Base-by-base conservation (phyloP, 2,329 filamentous ascomycete genomes). In the Colletotrichum falcatum region DNA sequence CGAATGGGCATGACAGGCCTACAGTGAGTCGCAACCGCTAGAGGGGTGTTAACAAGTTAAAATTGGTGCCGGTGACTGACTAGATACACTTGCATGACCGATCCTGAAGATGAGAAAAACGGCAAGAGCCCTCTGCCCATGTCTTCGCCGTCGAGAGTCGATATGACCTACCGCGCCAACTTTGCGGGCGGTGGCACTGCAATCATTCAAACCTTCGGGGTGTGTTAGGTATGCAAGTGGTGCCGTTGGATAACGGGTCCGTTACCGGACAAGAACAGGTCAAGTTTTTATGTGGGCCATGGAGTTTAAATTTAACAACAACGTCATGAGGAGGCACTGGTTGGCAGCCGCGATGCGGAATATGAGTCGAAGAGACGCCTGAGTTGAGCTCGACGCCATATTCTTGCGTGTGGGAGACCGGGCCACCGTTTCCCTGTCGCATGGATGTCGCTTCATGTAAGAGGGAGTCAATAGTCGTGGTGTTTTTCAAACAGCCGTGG, bases 391-490 rank as follows among this genome's bases (percentile, higher is more conserved):
- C 74, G 1, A 66, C 61, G 0, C 84, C 81, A 84, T 86, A 85
- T 44, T 75, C 77, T 8, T 73, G 67, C 2, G 83, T 85, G 1
- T 78, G 80, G 80, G 4, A 80, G 76, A 58, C 83, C 82, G 2
- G 75, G 75, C 76, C 79, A 84, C 3, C 61, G 72, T 3, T 76
- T 76, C 74, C 86, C 84, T 3, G 82, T 81, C 20, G 75, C 78
- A 4, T 84, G 76, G 23, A 86, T 83, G 4, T 75, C 72, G 37
- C 76, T 74, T 26, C 84, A 84, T 0, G 86, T 87, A 11, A 91
- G 79, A 71, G 91, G 91, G 75, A 82, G 87, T 46, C 87, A 80
- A 58, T 86, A 85, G 73, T 94, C 91, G 74, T 89, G 28, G 83
- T 82, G 74, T 91, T 91, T 5, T 85, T 79, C 4, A 83, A 68